These are phyloP conservation scores for Neofusicoccum sp. DNA, from an alignment of 2,329 filamentous ascomycete species.

Conservation along the genomic window DNA sequence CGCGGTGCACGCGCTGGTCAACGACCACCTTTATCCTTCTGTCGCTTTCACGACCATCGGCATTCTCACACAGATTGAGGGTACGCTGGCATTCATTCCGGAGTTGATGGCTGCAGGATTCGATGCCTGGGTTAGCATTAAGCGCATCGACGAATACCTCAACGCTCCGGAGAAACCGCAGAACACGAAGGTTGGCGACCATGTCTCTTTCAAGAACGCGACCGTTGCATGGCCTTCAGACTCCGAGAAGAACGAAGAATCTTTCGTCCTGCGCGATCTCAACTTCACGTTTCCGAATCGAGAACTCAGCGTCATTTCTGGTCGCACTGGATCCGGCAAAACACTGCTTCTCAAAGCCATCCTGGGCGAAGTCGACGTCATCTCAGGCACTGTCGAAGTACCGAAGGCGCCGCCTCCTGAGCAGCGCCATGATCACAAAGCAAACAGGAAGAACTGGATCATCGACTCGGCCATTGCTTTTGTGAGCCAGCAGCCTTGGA, in stretches of 20 bases:
- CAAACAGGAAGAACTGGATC: conserved; percentile 62
- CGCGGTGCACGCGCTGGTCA: conserved; percentile 62
- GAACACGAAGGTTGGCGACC: conserved; percentile 54
- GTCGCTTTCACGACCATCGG: conserved; percentile 77
- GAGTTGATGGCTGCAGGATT: conserved; percentile 69
- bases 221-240: conserved; percentile 74
- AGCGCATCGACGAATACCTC: conserved; percentile 70
- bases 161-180: conserved; percentile 62
- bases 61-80: conserved; percentile 71
- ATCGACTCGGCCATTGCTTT: conserved; percentile 69
- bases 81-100: conserved; percentile 67
- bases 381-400: conserved; percentile 60
- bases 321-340: conserved; percentile 76
- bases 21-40: conserved; percentile 65
- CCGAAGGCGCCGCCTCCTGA: conserved; percentile 30
- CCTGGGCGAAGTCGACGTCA: conserved; percentile 70
- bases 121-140: conserved; percentile 71
- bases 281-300: conserved; percentile 65
- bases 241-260: conserved; percentile 43
- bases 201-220: conserved; percentile 65
- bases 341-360: conserved; percentile 71
- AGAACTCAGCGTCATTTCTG: conserved; percentile 71
- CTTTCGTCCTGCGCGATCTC: conserved; percentile 65
- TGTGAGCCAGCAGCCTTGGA: conserved; percentile 65
- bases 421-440: conserved; percentile 61